Evolutionary conservation across 305 asterid species (phyloP).

Genomic region (Plantago rigida): DNA sequence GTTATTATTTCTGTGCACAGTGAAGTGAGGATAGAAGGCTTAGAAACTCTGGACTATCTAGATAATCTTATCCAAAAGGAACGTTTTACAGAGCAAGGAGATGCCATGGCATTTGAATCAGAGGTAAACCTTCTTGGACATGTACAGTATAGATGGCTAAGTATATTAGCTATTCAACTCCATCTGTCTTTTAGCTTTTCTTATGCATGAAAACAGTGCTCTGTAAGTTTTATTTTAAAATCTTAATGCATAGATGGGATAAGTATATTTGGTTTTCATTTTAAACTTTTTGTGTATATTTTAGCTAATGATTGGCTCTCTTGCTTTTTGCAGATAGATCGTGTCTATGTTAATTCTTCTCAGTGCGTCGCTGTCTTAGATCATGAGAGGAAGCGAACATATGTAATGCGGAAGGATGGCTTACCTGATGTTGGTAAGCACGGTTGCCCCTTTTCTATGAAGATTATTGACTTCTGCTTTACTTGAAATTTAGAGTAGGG

Average conservation of each 20-base stretch:
- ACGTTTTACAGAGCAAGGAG: conserved; percentile 87
- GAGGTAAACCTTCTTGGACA: conserved; percentile 46
- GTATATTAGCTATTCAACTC: neutral
- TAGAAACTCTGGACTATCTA: conserved; percentile 84
- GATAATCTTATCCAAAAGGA: conserved; percentile 74
- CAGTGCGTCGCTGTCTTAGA: conserved; percentile 69
- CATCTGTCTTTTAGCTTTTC: neutral
- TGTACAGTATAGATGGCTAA: neutral
- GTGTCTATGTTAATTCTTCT: conserved; percentile 71
- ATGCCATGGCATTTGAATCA: conserved; percentile 83
- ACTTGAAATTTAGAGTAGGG: neutral
- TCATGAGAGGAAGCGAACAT: conserved; percentile 87
- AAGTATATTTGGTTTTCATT: too few species aligned
- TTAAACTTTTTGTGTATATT: neutral
- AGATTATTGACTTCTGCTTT: neutral
- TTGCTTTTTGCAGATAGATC: conserved; percentile 53
- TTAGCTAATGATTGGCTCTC: neutral
- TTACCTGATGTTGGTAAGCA: conserved; percentile 75
- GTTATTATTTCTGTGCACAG: conserved; percentile 32
- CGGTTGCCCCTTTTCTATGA: neutral
- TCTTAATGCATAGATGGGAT: too few species aligned
- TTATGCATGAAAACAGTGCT: too few species aligned
- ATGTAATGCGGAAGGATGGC: conserved; percentile 72
- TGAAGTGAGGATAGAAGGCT: conserved; percentile 88
- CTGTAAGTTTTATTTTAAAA: too few species aligned